Evolutionary conservation across 164 flowering plant species (phyloP).

Genomic region (Hamamelis virginiana): DNA sequence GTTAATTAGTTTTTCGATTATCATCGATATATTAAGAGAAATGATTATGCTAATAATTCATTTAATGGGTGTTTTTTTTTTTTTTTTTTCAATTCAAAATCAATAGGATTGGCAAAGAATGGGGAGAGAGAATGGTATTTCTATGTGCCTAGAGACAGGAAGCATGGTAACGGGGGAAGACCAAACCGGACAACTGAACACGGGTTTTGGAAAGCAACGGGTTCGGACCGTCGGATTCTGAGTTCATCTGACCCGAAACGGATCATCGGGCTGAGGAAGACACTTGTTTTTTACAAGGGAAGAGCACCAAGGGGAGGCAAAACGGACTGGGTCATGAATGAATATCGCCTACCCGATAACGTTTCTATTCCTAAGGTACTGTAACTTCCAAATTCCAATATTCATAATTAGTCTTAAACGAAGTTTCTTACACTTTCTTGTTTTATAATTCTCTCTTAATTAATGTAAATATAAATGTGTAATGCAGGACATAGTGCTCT

Average conservation of each 20-base stretch:
- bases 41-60: too few species aligned
- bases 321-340: slow-evolving; percentile 98
- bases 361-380: slow-evolving; percentile 36
- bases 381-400: background rate
- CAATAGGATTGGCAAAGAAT: slow-evolving; percentile 64
- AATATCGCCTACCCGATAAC: slow-evolving; percentile 65
- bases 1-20: background rate
- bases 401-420: too few species aligned
- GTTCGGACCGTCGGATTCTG: slow-evolving; percentile 72
- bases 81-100: too few species aligned
- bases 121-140: slow-evolving; percentile 99
- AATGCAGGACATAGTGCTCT: slow-evolving; percentile 68
- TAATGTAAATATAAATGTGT: background rate
- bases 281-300: slow-evolving; percentile 86
- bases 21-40: too few species aligned
- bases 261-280: slow-evolving; percentile 72
- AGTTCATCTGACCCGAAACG: slow-evolving; percentile 57
- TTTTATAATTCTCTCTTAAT: too few species aligned
- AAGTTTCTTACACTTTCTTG: background rate
- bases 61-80: too few species aligned
- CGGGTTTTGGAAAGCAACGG: slow-evolving; percentile 98
- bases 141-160: slow-evolving; percentile 83
- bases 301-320: slow-evolving; percentile 78
- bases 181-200: slow-evolving; percentile 78
- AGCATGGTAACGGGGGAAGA: slow-evolving; percentile 76